phyloP scores from a whole-genome alignment of 176 grass and related monocot species.

The Avena sativa region DNA sequence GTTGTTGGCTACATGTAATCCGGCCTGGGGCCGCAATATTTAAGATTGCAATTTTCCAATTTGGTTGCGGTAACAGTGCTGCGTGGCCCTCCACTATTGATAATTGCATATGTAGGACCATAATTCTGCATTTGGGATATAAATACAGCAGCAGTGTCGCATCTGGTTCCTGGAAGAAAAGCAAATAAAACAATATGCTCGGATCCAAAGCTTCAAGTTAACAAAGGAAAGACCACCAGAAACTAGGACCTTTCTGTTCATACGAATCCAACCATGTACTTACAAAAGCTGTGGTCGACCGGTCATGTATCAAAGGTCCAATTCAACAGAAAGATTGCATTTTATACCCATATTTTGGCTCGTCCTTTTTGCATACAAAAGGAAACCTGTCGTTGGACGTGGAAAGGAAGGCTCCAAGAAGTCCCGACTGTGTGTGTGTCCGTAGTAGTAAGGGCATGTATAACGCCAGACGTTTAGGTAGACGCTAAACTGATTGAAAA shows the following conservation, averaged over 20 bases:
- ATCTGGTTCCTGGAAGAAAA: conserved; percentile 23
- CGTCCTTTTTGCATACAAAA: background rate
- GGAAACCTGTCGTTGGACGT: background rate
- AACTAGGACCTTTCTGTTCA: background rate
- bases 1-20: background rate
- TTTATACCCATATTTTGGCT: conserved; percentile 10
- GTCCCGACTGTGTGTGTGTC: background rate
- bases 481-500: too few species aligned
- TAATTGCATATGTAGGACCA: conserved; percentile 32
- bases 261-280: background rate
- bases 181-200: conserved; percentile 18
- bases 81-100: background rate
- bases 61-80: background rate
- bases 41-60: background rate
- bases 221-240: conserved; percentile 6
- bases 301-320: background rate
- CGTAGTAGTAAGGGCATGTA: background rate
- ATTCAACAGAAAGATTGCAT: conserved; percentile 14
- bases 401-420: background rate
- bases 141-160: conserved; percentile 13
- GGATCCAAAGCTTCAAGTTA: background rate
- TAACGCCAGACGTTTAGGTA: too few species aligned
- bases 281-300: background rate
- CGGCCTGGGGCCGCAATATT: conserved; percentile 16
- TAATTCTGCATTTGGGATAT: conserved; percentile 38